Percentiles rank a stretch among this genome's conserved stretches.
Evolutionary conservation across 768 basidiomycete genomes (phyloP).

Genomic region (Cytidiella melzeri): DNA sequence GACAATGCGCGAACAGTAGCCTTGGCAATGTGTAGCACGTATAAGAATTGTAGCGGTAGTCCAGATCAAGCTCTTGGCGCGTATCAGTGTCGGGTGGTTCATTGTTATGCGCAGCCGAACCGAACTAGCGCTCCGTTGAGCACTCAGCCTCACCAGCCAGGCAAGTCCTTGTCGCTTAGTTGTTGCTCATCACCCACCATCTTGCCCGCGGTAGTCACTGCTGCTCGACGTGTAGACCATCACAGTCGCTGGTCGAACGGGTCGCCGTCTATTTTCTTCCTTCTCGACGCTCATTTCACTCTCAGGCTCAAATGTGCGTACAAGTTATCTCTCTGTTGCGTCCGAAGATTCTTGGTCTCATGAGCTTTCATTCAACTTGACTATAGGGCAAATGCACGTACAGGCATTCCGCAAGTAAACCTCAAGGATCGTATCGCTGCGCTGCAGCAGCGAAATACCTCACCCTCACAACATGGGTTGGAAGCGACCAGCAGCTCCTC

Average conservation of each 20-base stretch:
- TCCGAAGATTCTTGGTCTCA: not conserved
- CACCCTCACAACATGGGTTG: conserved; percentile 13
- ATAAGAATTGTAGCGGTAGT: too few species aligned
- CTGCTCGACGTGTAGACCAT: conserved; percentile 22
- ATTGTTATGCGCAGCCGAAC: too few species aligned
- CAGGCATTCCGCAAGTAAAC: conserved; percentile 34
- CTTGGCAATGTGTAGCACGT: too few species aligned
- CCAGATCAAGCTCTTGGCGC: too few species aligned
- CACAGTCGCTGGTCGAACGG: conserved; percentile 29
- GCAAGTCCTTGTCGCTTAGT: not conserved
- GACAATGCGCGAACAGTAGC: too few species aligned
- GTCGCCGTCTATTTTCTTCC: conserved; percentile 21
- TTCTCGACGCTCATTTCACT: conserved; percentile 14
- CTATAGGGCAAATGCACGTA: conserved; percentile 21
- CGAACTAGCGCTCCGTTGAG: conserved; percentile 3
- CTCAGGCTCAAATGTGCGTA: conserved; percentile 3
- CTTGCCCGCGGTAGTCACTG: not conserved
- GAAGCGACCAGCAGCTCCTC: conserved; percentile 6
- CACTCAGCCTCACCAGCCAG: not conserved
- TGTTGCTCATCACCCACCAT: conserved; percentile 6
- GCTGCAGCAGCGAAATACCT: conserved; percentile 51
- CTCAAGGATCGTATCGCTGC: conserved; percentile 83
- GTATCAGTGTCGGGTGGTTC: too few species aligned
- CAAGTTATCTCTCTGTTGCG: not conserved
- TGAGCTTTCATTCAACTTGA: conserved; percentile 1